phyloP scores from a whole-genome alignment of 495 filamentous ascomycete species.

The Neurospora sp. region DNA sequence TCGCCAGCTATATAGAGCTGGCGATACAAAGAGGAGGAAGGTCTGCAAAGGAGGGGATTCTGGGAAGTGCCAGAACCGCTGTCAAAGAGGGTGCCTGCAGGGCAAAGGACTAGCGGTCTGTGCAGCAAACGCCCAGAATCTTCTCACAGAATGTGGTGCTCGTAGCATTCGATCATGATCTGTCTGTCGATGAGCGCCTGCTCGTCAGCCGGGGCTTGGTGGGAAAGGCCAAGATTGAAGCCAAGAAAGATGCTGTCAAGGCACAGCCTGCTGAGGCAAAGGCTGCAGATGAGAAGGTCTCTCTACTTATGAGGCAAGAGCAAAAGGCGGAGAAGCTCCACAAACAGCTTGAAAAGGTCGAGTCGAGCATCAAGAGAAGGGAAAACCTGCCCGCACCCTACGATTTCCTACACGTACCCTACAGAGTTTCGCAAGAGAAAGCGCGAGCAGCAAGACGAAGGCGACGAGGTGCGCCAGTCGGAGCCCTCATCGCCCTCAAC shows the following conservation, averaged over 20 bases:
- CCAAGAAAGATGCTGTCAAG: not conserved
- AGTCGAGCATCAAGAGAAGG: constrained; percentile 44
- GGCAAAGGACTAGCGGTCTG: no score
- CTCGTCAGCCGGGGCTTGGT: no score
- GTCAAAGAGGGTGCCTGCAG: no score
- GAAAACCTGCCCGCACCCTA: not conserved
- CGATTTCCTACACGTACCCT: not conserved
- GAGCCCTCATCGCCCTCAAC: constrained; percentile 29
- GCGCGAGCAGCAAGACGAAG: constrained; percentile 34
- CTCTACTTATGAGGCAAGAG: constrained; percentile 13
- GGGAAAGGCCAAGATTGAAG: not conserved
- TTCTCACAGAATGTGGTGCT: no score
- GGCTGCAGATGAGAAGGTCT: constrained; percentile 2
- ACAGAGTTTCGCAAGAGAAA: not conserved
- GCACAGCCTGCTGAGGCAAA: constrained; percentile 18
- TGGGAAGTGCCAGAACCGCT: no score
- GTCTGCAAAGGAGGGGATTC: no score
- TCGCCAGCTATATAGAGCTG: no score
- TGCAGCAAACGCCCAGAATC: no score
- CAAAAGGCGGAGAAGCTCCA: constrained; percentile 40
- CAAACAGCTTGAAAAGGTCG: constrained; percentile 40
- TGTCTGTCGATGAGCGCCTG: no score
- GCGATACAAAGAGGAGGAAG: no score
- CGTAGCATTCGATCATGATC: no score
- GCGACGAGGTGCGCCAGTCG: constrained; percentile 40